phyloP scores from a whole-genome alignment of 2,329 filamentous ascomycete species.

The Fusarium musae region DNA sequence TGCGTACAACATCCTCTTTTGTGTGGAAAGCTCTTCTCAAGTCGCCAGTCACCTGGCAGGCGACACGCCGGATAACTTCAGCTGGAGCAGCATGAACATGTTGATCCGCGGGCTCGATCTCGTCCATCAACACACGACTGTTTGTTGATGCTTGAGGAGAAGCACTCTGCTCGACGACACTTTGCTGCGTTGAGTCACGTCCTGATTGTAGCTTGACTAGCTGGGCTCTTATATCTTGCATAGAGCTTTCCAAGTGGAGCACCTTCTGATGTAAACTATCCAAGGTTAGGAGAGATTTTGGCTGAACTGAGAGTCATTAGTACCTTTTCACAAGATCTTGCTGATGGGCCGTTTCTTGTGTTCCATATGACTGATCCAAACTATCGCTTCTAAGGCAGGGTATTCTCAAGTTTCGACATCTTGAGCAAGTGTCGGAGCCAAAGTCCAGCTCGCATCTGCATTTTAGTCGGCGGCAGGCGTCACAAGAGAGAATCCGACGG shows the following conservation, averaged over 20 bases:
- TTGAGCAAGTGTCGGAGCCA: constrained; percentile 23
- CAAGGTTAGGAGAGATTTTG: not conserved
- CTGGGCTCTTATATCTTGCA: constrained; percentile 16
- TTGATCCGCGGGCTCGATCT: constrained; percentile 20
- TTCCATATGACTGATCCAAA: not conserved
- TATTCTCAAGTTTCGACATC: constrained; percentile 30
- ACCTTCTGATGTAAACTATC: constrained; percentile 22
- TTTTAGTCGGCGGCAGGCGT: constrained; percentile 32
- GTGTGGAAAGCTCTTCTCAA: constrained; percentile 20
- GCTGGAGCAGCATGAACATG: constrained; percentile 23
- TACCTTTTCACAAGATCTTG: constrained; percentile 20
- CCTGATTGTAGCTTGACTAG: not conserved
- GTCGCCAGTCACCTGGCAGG: constrained; percentile 20
- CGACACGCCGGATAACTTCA: constrained; percentile 27
- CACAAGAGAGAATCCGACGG: constrained; percentile 35
- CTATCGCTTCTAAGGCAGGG: constrained; percentile 22
- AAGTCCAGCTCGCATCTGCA: constrained; percentile 33
- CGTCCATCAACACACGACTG: not conserved
- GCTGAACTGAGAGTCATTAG: not conserved
- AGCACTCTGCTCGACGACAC: not conserved
- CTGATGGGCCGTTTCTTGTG: not conserved
- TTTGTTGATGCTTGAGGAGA: not conserved
- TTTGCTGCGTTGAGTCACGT: not conserved
- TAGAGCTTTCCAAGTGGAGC: constrained; percentile 18
- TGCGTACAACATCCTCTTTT: constrained; percentile 18